Evolutionary conservation across 2,329 filamentous ascomycete genomes (phyloP).

Genomic region (Claviceps africana): DNA sequence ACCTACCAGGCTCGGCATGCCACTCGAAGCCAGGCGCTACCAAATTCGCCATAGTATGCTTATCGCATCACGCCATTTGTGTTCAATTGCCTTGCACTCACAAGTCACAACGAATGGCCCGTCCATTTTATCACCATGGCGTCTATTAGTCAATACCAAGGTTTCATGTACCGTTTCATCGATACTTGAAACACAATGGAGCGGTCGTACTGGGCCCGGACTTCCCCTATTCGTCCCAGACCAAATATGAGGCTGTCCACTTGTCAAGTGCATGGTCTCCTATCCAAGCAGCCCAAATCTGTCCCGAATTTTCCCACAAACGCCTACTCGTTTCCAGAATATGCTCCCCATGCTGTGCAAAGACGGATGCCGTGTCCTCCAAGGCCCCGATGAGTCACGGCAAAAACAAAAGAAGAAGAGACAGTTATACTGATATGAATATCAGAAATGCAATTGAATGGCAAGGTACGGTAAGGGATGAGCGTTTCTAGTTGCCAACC

Average conservation of each 20-base stretch:
- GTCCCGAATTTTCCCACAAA: not conserved
- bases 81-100: no score
- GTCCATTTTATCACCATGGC: not conserved
- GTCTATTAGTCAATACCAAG: not conserved
- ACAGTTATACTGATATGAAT: not conserved
- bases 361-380: not conserved
- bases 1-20: no score
- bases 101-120: not conserved
- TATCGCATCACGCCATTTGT: no score
- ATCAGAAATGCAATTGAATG: not conserved
- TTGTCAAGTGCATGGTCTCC: not conserved
- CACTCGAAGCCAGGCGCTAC: no score
- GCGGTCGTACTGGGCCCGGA: not conserved
- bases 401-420: not conserved
- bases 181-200: not conserved
- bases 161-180: not conserved
- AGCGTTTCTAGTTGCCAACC: not conserved
- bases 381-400: not conserved
- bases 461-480: not conserved
- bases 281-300: not conserved
- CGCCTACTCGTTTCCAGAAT: not conserved
- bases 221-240: not conserved
- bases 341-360: not conserved
- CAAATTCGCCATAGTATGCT: no score
- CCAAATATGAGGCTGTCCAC: not conserved